Conservation (phyloP, 2,329 filamentous ascomycete genomes). For the Emergomyces africanus region DNA sequence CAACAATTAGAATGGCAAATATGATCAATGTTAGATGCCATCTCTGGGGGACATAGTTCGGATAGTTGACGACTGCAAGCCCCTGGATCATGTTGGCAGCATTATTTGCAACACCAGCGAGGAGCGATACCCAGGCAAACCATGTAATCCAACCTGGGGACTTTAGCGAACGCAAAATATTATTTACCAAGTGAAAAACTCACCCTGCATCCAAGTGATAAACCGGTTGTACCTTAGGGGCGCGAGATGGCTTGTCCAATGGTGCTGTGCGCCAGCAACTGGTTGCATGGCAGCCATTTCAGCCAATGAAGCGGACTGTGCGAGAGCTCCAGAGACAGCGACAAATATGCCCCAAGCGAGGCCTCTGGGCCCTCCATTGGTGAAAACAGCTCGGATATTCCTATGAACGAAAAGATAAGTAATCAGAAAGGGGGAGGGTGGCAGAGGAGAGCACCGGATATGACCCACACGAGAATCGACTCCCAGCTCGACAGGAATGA, state of each 20-base stretch:
- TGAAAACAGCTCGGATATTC: conserved; percentile 24
- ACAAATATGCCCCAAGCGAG: conserved; percentile 21
- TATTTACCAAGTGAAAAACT: background rate
- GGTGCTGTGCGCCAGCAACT: conserved; percentile 31
- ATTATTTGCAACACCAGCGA: conserved; percentile 22
- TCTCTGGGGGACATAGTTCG: conserved; percentile 19
- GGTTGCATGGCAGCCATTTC: conserved; percentile 30
- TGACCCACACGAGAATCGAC: conserved; percentile 12
- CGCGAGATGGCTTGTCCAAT: conserved; percentile 28
- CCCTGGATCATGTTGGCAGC: conserved; percentile 24
- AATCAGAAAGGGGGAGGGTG: background rate
- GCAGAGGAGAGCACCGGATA: background rate
- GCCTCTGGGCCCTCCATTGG: conserved; percentile 21
- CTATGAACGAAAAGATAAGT: background rate
- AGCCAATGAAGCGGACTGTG: conserved; percentile 23
- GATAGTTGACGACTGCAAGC: conserved; percentile 20
- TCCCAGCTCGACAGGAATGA: conserved; percentile 18
- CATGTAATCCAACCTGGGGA: conserved; percentile 29
- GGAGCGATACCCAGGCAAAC: conserved; percentile 27
- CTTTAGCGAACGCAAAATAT: background rate
- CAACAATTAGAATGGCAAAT: conserved; percentile 21
- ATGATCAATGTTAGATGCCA: conserved; percentile 31
- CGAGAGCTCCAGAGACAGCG: conserved; percentile 17
- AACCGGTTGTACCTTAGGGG: conserved; percentile 18
- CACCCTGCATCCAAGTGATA: conserved; percentile 22